Conservation (phyloP, 1,284 basidiomycete genomes). For the Heterobasidion annosum region DNA sequence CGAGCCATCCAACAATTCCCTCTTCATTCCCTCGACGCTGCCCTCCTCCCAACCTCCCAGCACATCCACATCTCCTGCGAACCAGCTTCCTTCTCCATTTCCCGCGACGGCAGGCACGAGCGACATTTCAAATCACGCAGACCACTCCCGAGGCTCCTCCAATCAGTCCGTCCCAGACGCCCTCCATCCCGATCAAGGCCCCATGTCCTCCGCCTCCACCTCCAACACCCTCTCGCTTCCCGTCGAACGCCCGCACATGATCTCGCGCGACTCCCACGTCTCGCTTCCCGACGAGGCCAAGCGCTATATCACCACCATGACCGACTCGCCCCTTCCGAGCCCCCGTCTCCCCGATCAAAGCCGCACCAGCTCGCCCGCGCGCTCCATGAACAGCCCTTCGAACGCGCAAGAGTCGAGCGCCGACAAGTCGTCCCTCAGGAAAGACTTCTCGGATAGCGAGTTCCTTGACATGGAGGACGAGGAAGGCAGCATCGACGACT, state of each 20-base stretch:
- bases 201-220: background rate
- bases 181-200: background rate
- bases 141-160: background rate
- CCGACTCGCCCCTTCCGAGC: constrained; percentile 51
- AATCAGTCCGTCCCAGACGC: background rate
- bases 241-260: background rate
- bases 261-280: constrained; percentile 43
- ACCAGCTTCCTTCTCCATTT: background rate
- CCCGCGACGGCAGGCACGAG: background rate
- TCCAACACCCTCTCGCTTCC: background rate
- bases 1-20: too few relatives aligned
- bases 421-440: constrained; percentile 11
- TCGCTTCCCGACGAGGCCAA: constrained; percentile 67
- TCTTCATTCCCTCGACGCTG: background rate
- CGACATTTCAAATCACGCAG: background rate
- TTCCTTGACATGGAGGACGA: constrained; percentile 57
- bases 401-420: constrained; percentile 7
- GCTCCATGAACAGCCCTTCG: constrained; percentile 9
- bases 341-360: constrained; percentile 23
- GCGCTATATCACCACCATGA: constrained; percentile 59
- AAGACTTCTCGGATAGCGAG: constrained; percentile 27
- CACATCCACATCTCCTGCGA: background rate
- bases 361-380: constrained; percentile 1
- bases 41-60: background rate
- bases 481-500: constrained; percentile 20